Conservation (phyloP, 352 stramenopile species). For the Phytophthora capsici region DNA sequence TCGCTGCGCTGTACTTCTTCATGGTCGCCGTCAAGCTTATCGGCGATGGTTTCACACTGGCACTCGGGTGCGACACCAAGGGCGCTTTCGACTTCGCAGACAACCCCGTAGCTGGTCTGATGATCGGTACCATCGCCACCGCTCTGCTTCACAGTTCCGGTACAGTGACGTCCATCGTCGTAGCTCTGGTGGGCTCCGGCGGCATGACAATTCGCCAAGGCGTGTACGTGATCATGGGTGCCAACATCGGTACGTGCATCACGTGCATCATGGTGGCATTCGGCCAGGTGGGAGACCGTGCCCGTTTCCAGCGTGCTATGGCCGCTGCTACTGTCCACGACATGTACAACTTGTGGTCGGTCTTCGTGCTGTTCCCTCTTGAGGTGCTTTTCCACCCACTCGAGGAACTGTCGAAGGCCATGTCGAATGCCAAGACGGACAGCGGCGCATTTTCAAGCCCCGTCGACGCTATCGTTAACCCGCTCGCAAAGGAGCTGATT, state of each 20-base stretch:
- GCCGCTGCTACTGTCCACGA: constrained; percentile 62
- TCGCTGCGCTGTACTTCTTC: constrained; percentile 83
- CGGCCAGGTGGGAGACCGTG: constrained; percentile 79
- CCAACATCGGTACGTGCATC: constrained; percentile 91
- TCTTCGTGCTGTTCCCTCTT: constrained; percentile 76
- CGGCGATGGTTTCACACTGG: constrained; percentile 72
- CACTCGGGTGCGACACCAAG: constrained; percentile 70
- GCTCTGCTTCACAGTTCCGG: constrained; percentile 77
- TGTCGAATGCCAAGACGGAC: constrained; percentile 43
- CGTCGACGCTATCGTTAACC: constrained; percentile 52
- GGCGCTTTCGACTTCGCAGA: constrained; percentile 73
- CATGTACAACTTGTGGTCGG: constrained; percentile 92
- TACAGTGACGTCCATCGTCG: constrained; percentile 84
- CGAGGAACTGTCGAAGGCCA: constrained; percentile 56
- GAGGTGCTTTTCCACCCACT: constrained; percentile 71
- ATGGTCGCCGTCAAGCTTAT: constrained; percentile 84
- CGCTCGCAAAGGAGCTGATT: constrained; percentile 41
- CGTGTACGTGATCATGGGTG: constrained; percentile 94
- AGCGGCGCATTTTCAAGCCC: constrained; percentile 50
- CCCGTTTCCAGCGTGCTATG: constrained; percentile 73
- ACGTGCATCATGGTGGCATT: constrained; percentile 93
- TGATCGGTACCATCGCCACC: constrained; percentile 80
- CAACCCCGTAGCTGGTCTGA: constrained; percentile 78
- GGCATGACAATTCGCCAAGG: constrained; percentile 80
- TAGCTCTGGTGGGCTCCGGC: constrained; percentile 67